Evolutionary conservation across 2,329 filamentous ascomycete species (phyloP).

Genomic region (Sordariomycetes sp.): DNA sequence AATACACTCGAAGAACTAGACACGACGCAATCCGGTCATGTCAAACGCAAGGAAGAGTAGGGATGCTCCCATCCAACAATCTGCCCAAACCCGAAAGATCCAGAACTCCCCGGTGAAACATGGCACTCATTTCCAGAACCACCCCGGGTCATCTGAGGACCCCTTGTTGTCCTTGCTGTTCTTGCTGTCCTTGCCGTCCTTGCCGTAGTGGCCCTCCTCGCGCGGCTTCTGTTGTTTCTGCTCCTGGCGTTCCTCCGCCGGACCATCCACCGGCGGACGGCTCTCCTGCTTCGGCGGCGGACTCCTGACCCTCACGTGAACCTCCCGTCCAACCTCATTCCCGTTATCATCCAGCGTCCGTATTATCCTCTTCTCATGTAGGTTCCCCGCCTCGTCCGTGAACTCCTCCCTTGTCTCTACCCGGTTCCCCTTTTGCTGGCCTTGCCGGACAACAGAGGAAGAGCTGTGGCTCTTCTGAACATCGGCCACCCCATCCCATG

Average conservation of each 20-base stretch:
- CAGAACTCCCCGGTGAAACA: background rate
- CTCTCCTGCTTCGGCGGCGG: constrained; percentile 16
- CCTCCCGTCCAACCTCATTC: constrained; percentile 26
- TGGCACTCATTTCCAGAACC: constrained; percentile 27
- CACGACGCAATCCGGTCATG: background rate
- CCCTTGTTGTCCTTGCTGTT: constrained; percentile 7
- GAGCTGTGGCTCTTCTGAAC: background rate
- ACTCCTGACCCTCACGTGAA: constrained; percentile 11
- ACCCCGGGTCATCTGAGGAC: constrained; percentile 19
- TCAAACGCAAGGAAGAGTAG: background rate
- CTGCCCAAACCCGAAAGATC: background rate
- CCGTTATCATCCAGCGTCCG: constrained; percentile 29
- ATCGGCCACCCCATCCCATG: constrained; percentile 1
- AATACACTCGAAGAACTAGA: background rate
- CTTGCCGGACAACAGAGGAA: background rate
- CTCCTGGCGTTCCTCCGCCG: constrained; percentile 5
- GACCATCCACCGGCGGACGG: constrained; percentile 1
- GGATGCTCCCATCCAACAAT: background rate
- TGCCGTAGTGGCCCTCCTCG: constrained; percentile 5
- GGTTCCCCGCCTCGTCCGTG: constrained; percentile 29
- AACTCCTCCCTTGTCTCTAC: constrained; percentile 27
- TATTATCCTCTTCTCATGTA: constrained; percentile 28
- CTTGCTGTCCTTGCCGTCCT: constrained; percentile 3
- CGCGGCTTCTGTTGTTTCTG: background rate
- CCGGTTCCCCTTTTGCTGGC: constrained; percentile 14